Percentiles rank a stretch among this genome's conserved stretches.
These are phyloP conservation scores for Rosellinia necatrix DNA, from an alignment of 2,329 filamentous ascomycete species.

Conservation along the genomic window DNA sequence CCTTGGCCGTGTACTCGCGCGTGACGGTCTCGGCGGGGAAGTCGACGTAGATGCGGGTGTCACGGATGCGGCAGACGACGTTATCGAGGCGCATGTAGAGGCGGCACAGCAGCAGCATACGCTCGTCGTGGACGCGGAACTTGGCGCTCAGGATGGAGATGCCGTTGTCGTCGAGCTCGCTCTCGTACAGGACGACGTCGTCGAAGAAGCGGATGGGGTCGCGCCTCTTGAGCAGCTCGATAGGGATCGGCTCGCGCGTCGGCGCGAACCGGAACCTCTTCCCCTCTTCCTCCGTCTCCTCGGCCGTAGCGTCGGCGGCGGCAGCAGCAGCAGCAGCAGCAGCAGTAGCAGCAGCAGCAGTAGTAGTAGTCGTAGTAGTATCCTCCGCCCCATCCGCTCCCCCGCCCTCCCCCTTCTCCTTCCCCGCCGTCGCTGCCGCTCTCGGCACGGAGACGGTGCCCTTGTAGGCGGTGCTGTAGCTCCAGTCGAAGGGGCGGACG, in stretches of 20 bases:
- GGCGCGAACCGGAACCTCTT: constrained; percentile 28
- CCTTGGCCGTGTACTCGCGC: constrained; percentile 87
- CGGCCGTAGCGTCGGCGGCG: not conserved
- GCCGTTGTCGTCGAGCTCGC: constrained; percentile 96
- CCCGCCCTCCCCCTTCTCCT: too few species aligned
- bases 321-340: too few species aligned
- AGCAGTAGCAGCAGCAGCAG: too few species aligned
- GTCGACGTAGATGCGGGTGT: constrained; percentile 91
- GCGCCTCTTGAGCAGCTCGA: constrained; percentile 82
- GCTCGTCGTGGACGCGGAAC: constrained; percentile 86
- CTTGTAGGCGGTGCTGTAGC: constrained; percentile 86
- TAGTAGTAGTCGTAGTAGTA: too few species aligned
- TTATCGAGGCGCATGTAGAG: constrained; percentile 94
- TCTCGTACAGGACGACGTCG: constrained; percentile 94
- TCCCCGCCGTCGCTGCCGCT: not conserved
- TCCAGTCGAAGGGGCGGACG: constrained; percentile 97
- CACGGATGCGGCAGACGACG: constrained; percentile 83
- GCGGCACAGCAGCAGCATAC: constrained; percentile 81
- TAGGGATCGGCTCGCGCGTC: constrained; percentile 65
- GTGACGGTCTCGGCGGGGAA: constrained; percentile 80
- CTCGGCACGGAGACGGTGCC: constrained; percentile 64
- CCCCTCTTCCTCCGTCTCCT: not conserved
- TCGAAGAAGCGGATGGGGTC: constrained; percentile 98
- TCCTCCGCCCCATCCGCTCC: too few species aligned
- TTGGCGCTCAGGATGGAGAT: constrained; percentile 91